Base-by-base conservation (phyloP, 129 eudicot species). In the Arctium minus region DNA sequence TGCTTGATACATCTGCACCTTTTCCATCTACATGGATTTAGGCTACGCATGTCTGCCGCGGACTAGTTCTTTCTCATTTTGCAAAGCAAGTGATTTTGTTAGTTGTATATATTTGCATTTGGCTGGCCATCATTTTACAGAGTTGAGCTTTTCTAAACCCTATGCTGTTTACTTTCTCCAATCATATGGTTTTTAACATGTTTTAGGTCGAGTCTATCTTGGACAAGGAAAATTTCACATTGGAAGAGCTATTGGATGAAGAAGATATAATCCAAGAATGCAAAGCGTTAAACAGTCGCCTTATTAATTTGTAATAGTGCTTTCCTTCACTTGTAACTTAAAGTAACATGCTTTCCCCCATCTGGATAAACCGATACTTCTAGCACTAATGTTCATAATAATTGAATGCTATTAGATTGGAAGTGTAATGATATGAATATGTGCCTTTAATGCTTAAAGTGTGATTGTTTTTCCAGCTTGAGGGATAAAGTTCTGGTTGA, bases 181-280 rank as follows among this genome's bases (percentile, higher is more conserved):
- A 10, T 65, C 31, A 22, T 72, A 31, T 72, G 81, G 11, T 83
- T 27, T 78, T 4, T 37, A 60, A 81, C 62, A 32, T 81, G 79
- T 38, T 87, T 80, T 75, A 94, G 98, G 89, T 92, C 31, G 98
- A 94, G 79, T 81, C 90, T 33, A 86, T 92, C 72, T 79, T 94
- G 71, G 98, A 94, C 92, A 92, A 89, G 89, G 98, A 94, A 32
- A 82, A 81, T 87, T 92, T 88, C 82, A 91, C 98, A 53, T 79
- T 94, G 87, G 98, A 94, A 85, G 98, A 94, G 92, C 96, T 94
- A 77, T 78, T 94, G 92, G 98, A 94, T 65, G 97, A 94, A 81
- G 98, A 94, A 84, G 98, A 94, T 86, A 92, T 94, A 70, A 94
- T 94, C 76, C 98, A 94, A 88, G 98, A 94, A 85, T 94, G 98